Evolutionary conservation across 345 rosid genomes (phyloP).

Genomic region (Arabidopsis arenosa): DNA sequence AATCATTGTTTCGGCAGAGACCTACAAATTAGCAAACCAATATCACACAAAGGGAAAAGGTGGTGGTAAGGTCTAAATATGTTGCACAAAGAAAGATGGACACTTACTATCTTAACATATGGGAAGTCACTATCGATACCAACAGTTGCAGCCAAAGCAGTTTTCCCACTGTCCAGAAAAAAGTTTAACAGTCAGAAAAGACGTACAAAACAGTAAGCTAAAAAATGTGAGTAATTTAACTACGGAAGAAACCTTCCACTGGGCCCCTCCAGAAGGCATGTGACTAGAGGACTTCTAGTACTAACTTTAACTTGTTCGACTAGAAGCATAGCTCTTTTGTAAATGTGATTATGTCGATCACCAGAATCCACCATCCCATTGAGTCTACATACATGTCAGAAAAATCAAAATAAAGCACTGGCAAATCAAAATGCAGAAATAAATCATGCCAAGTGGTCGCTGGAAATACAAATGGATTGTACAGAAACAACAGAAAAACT

Average conservation of each 20-base stretch:
- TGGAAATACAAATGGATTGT: not conserved
- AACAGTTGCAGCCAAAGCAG: conserved; percentile 94
- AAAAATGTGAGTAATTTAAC: not conserved
- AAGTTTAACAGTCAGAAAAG: conserved; percentile 30
- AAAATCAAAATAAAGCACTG: conserved; percentile 8
- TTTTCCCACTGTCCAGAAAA: conserved; percentile 79
- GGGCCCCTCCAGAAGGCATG: conserved; percentile 95
- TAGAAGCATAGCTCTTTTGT: conserved; percentile 83
- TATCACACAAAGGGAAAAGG: conserved; percentile 17
- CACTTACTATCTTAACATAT: conserved; percentile 93
- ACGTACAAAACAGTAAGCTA: conserved; percentile 12
- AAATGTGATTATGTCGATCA: conserved; percentile 73
- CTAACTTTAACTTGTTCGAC: conserved; percentile 99
- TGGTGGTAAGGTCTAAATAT: not conserved
- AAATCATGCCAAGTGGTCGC: not conserved
- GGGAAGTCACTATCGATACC: conserved; percentile 98
- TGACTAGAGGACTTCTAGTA: conserved; percentile 90
- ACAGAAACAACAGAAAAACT: not conserved
- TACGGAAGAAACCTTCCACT: conserved; percentile 74
- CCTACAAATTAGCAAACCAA: conserved; percentile 49
- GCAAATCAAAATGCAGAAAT: conserved; percentile 14
- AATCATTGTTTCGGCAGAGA: conserved; percentile 95
- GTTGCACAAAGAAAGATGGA: conserved; percentile 7
- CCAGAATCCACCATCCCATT: conserved; percentile 97
- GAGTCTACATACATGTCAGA: conserved; percentile 56